Evolutionary conservation across 2,329 filamentous ascomycete genomes (phyloP).

Genomic region (Aspergillus puulaauensis): DNA sequence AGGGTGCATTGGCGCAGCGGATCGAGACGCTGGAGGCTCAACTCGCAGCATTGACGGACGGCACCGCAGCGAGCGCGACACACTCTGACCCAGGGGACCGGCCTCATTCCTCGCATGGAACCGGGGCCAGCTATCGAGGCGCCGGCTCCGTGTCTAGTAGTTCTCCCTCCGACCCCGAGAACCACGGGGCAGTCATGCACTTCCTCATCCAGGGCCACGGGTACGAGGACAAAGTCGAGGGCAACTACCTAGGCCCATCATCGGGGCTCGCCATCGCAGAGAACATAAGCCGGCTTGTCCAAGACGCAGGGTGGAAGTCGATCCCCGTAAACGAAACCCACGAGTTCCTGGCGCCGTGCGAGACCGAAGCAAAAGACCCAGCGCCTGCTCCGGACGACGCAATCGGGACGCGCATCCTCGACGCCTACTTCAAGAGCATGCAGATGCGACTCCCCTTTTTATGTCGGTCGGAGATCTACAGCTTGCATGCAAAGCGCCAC

Average conservation of each 20-base stretch:
- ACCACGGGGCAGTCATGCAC: neutral
- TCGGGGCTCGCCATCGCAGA: constrained; percentile 19
- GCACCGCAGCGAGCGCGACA: neutral
- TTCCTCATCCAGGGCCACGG: constrained; percentile 6
- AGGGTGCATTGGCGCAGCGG: constrained; percentile 20
- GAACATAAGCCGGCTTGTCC: constrained; percentile 16
- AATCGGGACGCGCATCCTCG: constrained; percentile 14
- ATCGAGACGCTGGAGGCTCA: constrained; percentile 22
- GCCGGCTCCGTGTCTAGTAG: neutral
- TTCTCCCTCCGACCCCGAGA: neutral
- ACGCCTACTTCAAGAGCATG: constrained; percentile 23
- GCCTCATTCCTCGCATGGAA: neutral
- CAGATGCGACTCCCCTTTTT: constrained; percentile 22
- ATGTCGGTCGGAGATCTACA: constrained; percentile 13
- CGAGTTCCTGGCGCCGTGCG: neutral
- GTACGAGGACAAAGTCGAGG: constrained; percentile 1
- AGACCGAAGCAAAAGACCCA: neutral
- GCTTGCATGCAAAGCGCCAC: constrained; percentile 11
- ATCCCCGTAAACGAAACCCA: constrained; percentile 12
- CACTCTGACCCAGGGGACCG: neutral
- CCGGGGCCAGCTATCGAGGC: neutral
- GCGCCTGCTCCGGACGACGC: constrained; percentile 13
- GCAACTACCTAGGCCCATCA: constrained; percentile 18
- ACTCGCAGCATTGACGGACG: constrained; percentile 9
- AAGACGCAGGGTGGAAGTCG: constrained; percentile 14